Evolutionary conservation across 495 filamentous ascomycete genomes (phyloP).

Genomic region (Antarctomyces pellizariae): DNA sequence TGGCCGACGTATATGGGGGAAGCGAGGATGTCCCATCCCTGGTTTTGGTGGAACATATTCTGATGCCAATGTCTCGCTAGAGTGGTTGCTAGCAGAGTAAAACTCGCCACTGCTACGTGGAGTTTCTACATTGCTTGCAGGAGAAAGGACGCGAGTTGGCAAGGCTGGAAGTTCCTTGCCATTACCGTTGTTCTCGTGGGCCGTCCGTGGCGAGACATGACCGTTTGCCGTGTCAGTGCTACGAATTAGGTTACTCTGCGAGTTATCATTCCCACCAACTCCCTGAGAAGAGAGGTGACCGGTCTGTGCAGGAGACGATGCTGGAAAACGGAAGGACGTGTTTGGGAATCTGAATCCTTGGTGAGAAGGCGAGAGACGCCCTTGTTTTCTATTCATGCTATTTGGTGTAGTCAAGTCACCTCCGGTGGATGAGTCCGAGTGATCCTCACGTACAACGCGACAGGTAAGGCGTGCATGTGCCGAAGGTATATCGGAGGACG

Average conservation of each 20-base stretch:
- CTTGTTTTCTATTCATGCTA: too few species aligned
- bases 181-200: conserved; percentile 17
- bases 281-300: too few species aligned
- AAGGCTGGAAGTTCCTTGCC: conserved; percentile 31
- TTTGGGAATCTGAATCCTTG: too few species aligned
- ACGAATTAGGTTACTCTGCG: too few species aligned
- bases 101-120: conserved; percentile 85
- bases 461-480: conserved; percentile 1
- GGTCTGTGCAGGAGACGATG: too few species aligned
- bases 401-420: too few species aligned
- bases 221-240: conserved; percentile 13
- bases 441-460: too few species aligned
- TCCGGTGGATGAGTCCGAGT: too few species aligned
- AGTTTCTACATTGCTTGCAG: conserved; percentile 41
- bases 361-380: too few species aligned
- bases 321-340: too few species aligned
- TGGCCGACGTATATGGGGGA: conserved; percentile 34
- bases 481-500: conserved; percentile 1
- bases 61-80: conserved; percentile 75
- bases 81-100: conserved; percentile 82
- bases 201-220: conserved; percentile 5
- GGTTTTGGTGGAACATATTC: conserved; percentile 57
- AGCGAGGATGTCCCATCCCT: conserved; percentile 20
- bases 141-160: conserved; percentile 49
- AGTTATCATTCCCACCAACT: too few species aligned